Base-by-base conservation (phyloP, 2,329 filamentous ascomycete genomes). In the Boeremia lycopersici region DNA sequence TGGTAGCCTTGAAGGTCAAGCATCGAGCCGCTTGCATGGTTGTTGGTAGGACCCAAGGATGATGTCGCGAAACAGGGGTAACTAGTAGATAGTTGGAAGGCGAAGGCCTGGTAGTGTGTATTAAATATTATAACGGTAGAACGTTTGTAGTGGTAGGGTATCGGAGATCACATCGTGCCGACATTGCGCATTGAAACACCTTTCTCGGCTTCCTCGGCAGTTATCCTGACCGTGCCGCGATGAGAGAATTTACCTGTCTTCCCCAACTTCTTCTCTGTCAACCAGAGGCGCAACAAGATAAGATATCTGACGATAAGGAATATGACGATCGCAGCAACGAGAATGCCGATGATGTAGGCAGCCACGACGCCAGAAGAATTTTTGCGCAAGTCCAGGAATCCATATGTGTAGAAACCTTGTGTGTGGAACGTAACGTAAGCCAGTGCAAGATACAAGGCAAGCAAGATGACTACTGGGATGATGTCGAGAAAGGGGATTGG, bases 401-500 rank as follows among this genome's bases (percentile, higher is more conserved):
- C 72, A 76, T 96, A 96, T 0, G 89, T 82, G 73, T 93, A 96
- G 71, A 88, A 90, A 2, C 84, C 84, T 72, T 91, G 80, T 0
- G 86, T 87, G 4, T 84, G 84, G 57, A 84, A 75, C 0, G 89
- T 93, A 19, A 95, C 64, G 73, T 90, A 96, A 1, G 90, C 90
- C 13, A 96, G 77, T 0, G 78, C 84, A 10, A 93, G 81, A 71
- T 96, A 96, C 4, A 87, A 76, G 0, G 84, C 84, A 36, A 96
- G 81, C 6, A 95, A 73, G n/a, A 91, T 52, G 59, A 93, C 75
- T 12, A 93, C 78, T 69, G 85, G 87, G 12, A 84, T 73, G n/a
- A 91, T 72, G 67, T 92, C 86, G 19, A 89, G 74, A 76, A 84
- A 87, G 0, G 86, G 83, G 25, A 84, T 80, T 10, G 85, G 83